Conservation (phyloP, 306 rosid species). For the Canavalia gladiata region DNA sequence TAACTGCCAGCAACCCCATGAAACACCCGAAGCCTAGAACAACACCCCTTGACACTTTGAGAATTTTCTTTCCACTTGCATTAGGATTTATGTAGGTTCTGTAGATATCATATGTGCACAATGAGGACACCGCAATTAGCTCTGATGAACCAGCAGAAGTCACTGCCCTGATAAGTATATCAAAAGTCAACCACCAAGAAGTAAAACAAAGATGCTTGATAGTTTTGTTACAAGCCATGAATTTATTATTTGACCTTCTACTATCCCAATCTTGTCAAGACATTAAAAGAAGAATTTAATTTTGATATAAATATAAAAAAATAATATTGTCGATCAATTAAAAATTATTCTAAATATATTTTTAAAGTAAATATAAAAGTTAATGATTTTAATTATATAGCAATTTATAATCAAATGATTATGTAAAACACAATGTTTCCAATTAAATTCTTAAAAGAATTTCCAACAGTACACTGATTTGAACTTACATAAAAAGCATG, state of each 20-base stretch:
- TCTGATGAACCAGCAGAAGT: constrained; percentile 98
- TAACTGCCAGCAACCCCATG: constrained; percentile 86
- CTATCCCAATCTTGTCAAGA: neutral
- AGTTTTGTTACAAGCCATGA: neutral
- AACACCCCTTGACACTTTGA: constrained; percentile 76
- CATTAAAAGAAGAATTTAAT: neutral
- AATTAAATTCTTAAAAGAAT: neutral
- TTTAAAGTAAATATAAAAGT: too few species aligned
- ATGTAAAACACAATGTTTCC: too few species aligned
- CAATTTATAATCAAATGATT: too few species aligned
- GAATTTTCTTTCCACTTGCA: constrained; percentile 83
- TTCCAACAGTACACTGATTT: neutral
- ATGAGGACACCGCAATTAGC: constrained; percentile 79
- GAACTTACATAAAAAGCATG: constrained; percentile 93
- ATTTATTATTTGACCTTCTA: neutral
- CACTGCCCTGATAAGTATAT: constrained; percentile 77
- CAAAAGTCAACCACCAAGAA: constrained; percentile 40
- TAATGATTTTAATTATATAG: too few species aligned
- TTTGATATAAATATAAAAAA: too few species aligned
- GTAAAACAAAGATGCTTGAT: constrained; percentile 6
- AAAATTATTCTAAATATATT: too few species aligned
- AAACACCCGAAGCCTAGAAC: constrained; percentile 79
- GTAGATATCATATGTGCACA: constrained; percentile 91
- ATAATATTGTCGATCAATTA: too few species aligned
- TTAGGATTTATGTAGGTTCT: constrained; percentile 85